Percentiles rank a stretch among this genome's conserved stretches.
Evolutionary conservation across 2,329 filamentous ascomycete species (phyloP).

Genomic region (Mycosphaerella sp.): DNA sequence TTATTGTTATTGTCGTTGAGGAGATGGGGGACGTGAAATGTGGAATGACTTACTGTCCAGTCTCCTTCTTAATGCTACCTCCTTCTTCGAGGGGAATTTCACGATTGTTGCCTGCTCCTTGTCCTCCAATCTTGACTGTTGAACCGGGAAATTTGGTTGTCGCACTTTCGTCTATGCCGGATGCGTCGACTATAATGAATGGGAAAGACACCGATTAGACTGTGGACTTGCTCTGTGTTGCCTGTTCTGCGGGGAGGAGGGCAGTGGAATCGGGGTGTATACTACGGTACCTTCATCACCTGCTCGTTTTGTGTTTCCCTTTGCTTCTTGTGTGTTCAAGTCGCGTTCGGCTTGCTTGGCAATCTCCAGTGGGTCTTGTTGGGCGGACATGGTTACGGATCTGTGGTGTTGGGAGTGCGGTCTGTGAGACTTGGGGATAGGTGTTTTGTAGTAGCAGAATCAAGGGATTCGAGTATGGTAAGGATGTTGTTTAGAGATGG

Average conservation of each 20-base stretch:
- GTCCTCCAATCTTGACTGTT: conserved; percentile 41
- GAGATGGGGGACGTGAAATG: no score
- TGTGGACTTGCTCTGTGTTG: not conserved
- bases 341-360: conserved; percentile 46
- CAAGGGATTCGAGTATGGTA: no score
- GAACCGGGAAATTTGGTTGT: conserved; percentile 42
- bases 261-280: no score
- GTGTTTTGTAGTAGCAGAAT: not conserved
- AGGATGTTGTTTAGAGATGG: no score
- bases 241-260: no score
- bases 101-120: conserved; percentile 43
- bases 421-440: conserved; percentile 1
- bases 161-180: conserved; percentile 43
- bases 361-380: conserved; percentile 40
- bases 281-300: conserved; percentile 15
- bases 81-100: conserved; percentile 45
- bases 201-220: not conserved
- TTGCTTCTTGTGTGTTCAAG: conserved; percentile 41
- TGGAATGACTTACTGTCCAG: conserved; percentile 36
- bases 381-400: conserved; percentile 38
- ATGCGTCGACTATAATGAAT: conserved; percentile 38
- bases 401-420: not conserved
- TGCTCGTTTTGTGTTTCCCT: conserved; percentile 18
- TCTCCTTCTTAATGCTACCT: conserved; percentile 38
- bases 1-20: no score